Evolutionary conservation across 2,329 filamentous ascomycete genomes (phyloP), one percentile per base, ranked within the genome.

Genomic region (Tolypocladium paradoxum): DNA sequence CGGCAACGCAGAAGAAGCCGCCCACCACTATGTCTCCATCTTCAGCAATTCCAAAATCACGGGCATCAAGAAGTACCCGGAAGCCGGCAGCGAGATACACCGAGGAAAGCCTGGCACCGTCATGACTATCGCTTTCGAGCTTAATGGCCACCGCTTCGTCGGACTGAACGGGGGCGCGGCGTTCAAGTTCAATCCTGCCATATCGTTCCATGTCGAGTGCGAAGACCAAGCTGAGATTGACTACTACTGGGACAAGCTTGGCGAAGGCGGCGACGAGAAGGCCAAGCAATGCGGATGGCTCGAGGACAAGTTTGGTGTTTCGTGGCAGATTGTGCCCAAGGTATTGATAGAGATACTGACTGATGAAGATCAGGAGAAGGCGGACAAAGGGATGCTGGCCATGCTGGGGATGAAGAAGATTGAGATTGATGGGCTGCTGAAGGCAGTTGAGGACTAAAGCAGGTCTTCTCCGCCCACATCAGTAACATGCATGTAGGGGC

Each of bases 291-390:
- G 75, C 56, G 73, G 74, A 3, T 77, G 74, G 75, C 47, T 76
- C 43, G 64, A 60, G 6, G 74, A 77, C 57, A 69, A 67, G 61
- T 76, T 68, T 58, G 75, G 75, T 4, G 61, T 77, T 12, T 58
- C 62, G 14, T 77, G 75, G 75, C 75, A 78, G 65, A 63, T 77
- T 35, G 62, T 73, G 43, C 74, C 75, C 5, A 66, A 55, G 55
- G 55, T 48, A 22, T 55, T 76, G 50, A 65, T 64, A 58, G 61
- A 67, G 52, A 61, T 70, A 60, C 51, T 74, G 55, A 49, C 55
- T 2, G 61, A 64, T n/a, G 57, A 63, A 36, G 69, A 73, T 51
- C 61, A 58, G 59, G 70, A 61, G 54, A 68, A 62, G 37, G 63
- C 64, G 18, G 62, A 58, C 6, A 60, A 66, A 48, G 64, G 60